These are phyloP conservation scores for Fonsecaea pugnacius DNA, from an alignment of 2,329 filamentous ascomycete genomes.

Conservation along the genomic window DNA sequence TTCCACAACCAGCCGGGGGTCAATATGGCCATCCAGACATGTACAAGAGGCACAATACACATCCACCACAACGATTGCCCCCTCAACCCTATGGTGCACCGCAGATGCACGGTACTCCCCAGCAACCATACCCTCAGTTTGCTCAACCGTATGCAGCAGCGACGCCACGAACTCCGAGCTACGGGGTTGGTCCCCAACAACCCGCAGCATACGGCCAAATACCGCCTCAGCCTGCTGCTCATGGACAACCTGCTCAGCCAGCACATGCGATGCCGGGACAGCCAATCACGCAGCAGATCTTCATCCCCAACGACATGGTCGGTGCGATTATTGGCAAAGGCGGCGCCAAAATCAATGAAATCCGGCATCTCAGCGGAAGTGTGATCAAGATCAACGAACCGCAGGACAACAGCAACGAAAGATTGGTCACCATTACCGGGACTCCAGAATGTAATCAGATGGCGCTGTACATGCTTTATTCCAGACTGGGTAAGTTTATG, in stretches of 20 bases:
- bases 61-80: conserved; percentile 75
- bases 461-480: conserved; percentile 99
- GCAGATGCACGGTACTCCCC: conserved; percentile 71
- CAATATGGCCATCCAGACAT: conserved; percentile 91
- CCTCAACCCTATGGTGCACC: conserved; percentile 65
- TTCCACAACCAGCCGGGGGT: conserved; percentile 87
- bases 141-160: conserved; percentile 79
- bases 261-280: conserved; percentile 75
- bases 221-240: conserved; percentile 63
- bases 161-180: conserved; percentile 72
- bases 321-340: conserved; percentile 99
- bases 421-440: conserved; percentile 94
- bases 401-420: conserved; percentile 98
- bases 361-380: conserved; percentile 92
- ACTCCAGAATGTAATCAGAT: conserved; percentile 99
- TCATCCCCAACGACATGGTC: conserved; percentile 99
- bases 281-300: conserved; percentile 96
- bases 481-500: conserved; percentile 75
- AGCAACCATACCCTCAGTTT: conserved; percentile 46
- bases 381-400: conserved; percentile 99
- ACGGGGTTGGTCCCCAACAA: conserved; percentile 79
- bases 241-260: conserved; percentile 69
- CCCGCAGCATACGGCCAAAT: conserved; percentile 68
- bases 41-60: conserved; percentile 71
- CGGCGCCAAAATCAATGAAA: conserved; percentile 99